A percentile compares a stretch with the other conserved stretches of the same genome.
phyloP scores from a whole-genome alignment of 257 asterid genomes.

The Nicotiana tomentosiformis region DNA sequence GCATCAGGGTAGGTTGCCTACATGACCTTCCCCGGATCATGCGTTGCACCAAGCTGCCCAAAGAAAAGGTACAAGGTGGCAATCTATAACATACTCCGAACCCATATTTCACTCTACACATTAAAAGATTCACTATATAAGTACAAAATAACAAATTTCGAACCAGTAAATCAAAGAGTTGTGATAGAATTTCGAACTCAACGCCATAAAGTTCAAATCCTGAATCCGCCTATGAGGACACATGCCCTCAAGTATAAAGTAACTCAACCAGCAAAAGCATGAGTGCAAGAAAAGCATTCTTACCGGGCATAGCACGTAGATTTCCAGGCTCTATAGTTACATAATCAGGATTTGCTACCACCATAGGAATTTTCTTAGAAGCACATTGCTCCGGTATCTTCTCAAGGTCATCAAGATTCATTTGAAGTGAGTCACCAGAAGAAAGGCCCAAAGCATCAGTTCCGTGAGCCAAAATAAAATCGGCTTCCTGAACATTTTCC shows the following conservation, averaged over 20 bases:
- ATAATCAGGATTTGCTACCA: constrained; percentile 94
- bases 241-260: not conserved
- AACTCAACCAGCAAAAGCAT: not conserved
- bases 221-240: not conserved
- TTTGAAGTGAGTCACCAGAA: constrained; percentile 61
- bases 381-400: constrained; percentile 63
- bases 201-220: not conserved
- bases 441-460: constrained; percentile 88
- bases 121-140: no score
- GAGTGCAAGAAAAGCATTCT: not conserved
- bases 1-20: no score
- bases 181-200: not conserved
- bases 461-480: constrained; percentile 82
- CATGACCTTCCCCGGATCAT: no score
- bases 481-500: constrained; percentile 66
- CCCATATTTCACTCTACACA: no score
- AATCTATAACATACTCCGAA: no score
- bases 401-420: constrained; percentile 65
- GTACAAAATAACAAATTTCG: no score
- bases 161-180: not conserved
- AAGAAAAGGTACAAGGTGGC: no score
- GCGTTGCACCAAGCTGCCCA: no score
- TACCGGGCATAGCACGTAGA: constrained; percentile 89
- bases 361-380: constrained; percentile 72
- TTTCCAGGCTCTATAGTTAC: constrained; percentile 89